Conservation (phyloP, 306 rosid genomes). For the Cucurbita ficifolia region DNA sequence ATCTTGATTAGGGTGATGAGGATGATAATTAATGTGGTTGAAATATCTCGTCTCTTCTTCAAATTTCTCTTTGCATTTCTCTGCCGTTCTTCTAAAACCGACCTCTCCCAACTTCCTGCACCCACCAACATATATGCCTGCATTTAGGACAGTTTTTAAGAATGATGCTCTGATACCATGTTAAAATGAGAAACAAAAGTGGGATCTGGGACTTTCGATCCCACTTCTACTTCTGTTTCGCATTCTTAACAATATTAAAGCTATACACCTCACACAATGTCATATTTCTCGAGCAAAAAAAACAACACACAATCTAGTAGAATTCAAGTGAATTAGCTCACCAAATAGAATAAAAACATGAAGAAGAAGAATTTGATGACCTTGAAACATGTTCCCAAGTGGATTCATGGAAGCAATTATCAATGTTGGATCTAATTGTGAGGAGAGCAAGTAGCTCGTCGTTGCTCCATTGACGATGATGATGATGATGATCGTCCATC, state of each 20-base stretch:
- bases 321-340: background rate
- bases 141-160: conserved; percentile 22
- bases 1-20: background rate
- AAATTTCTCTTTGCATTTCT: conserved; percentile 75
- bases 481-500: background rate
- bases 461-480: conserved; percentile 41
- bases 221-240: too few species aligned
- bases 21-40: conserved; percentile 32
- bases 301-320: background rate
- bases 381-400: conserved; percentile 87
- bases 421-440: conserved; percentile 72
- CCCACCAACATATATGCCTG: conserved; percentile 17
- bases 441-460: conserved; percentile 62
- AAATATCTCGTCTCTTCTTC: conserved; percentile 67
- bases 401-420: conserved; percentile 59
- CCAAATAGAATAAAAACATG: background rate
- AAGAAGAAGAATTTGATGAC: conserved; percentile 20
- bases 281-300: background rate
- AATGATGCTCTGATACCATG: too few species aligned
- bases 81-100: conserved; percentile 61
- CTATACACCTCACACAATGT: background rate
- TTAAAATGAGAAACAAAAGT: too few species aligned
- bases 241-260: background rate
- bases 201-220: too few species aligned
- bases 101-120: conserved; percentile 69